These are phyloP conservation scores for Candida boleticola DNA, from an alignment of 805 yeast species.

Conservation along the genomic window DNA sequence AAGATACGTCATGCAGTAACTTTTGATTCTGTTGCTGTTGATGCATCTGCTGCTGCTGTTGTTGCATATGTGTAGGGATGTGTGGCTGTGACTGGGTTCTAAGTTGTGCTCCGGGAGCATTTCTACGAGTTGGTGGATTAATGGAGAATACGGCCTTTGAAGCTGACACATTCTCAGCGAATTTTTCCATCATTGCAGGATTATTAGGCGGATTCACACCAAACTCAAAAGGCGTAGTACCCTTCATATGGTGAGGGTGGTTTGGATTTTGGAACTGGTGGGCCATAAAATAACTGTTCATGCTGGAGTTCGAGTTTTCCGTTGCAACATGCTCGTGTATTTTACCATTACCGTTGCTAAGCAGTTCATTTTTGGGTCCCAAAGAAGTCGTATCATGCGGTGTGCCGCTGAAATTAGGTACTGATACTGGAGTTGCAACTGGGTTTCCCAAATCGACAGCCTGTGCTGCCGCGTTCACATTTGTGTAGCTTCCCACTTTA, in stretches of 20 bases:
- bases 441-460: no score
- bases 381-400: no score
- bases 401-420: background rate
- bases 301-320: no score
- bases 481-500: conserved; percentile 3
- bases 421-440: conserved; percentile 8
- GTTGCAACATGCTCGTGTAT: no score
- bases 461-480: conserved; percentile 10
- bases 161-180: no score
- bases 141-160: no score
- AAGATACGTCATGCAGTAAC: background rate
- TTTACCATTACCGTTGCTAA: no score
- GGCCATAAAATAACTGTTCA: no score
- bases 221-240: conserved; percentile 38
- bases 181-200: conserved; percentile 6
- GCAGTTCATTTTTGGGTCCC: no score
- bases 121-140: no score
- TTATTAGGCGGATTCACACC: conserved; percentile 23
- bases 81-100: background rate
- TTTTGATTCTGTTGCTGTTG: no score
- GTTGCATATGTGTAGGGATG: background rate
- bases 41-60: background rate
- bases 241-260: conserved; percentile 40
- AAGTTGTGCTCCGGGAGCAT: no score
- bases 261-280: conserved; percentile 34